These are phyloP conservation scores for Coemansia sp. DNA, from an alignment of 192 early-diverging fungal species.

Conservation along the genomic window DNA sequence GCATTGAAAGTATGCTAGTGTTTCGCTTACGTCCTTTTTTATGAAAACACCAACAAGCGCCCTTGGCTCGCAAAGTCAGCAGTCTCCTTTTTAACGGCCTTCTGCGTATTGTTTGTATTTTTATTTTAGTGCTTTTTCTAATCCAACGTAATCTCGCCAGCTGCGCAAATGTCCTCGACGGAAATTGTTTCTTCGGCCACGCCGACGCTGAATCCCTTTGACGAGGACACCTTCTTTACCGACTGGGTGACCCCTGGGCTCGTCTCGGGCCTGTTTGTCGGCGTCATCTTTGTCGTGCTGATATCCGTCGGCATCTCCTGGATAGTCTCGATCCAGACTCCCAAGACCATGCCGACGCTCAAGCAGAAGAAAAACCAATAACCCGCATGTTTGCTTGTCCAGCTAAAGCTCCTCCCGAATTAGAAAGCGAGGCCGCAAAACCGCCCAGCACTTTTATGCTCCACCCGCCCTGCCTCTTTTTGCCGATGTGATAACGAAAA, in stretches of 20 bases:
- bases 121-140: no score
- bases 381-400: no score
- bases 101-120: background rate
- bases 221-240: constrained; percentile 46
- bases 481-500: no score
- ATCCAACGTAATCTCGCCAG: no score
- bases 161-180: no score
- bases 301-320: constrained; percentile 44
- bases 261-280: constrained; percentile 36
- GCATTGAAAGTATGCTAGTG: background rate
- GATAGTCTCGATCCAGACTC: constrained; percentile 44
- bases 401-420: no score
- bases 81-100: background rate
- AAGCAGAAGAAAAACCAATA: constrained; percentile 49
- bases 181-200: constrained; percentile 9
- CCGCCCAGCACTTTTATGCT: no score
- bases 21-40: no score
- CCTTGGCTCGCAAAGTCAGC: no score
- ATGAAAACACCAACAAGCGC: no score
- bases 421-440: no score
- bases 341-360: constrained; percentile 38
- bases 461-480: no score
- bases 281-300: constrained; percentile 25
- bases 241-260: constrained; percentile 53
- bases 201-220: constrained; percentile 20